These are phyloP conservation scores for Fusarium dlaminii DNA, from an alignment of 2,329 filamentous ascomycete genomes.

Conservation along the genomic window DNA sequence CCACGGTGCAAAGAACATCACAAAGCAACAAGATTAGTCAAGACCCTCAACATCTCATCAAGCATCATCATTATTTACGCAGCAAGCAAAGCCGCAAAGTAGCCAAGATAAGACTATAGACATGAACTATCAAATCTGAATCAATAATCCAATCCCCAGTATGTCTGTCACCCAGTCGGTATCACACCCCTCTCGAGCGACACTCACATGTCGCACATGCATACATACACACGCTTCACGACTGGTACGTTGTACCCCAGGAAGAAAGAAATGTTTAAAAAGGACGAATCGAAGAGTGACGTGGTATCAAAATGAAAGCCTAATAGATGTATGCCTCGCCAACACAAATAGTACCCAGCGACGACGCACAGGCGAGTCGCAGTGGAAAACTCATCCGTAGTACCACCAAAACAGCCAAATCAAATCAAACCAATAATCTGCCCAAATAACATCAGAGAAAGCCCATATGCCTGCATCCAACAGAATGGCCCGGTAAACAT, in stretches of 20 bases:
- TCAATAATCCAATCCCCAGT: neutral
- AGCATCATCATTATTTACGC: slow-evolving; percentile 21
- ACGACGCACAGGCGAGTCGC: slow-evolving; percentile 36
- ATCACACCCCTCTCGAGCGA: neutral
- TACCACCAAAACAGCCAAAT: neutral
- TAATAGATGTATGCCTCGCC: slow-evolving; percentile 41
- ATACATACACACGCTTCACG: slow-evolving; percentile 1
- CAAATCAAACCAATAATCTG: slow-evolving; percentile 35
- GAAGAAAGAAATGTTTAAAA: slow-evolving; percentile 18
- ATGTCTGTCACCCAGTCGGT: neutral
- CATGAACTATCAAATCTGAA: neutral
- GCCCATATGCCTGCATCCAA: slow-evolving; percentile 35
- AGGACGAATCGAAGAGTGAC: slow-evolving; percentile 40
- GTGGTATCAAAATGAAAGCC: slow-evolving; percentile 45
- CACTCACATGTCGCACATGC: neutral
- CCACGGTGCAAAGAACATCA: neutral
- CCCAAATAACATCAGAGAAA: slow-evolving; percentile 16
- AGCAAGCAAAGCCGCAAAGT: slow-evolving; percentile 9
- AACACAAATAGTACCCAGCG: slow-evolving; percentile 31
- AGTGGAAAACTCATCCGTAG: slow-evolving; percentile 28
- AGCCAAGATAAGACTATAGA: neutral
- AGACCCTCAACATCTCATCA: neutral
- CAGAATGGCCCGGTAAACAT: slow-evolving; percentile 10
- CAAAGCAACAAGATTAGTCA: neutral
- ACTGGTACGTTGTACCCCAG: neutral